Evolutionary conservation across 2,329 filamentous ascomycete genomes (phyloP).

Genomic region (Scedosporium minutisporum): DNA sequence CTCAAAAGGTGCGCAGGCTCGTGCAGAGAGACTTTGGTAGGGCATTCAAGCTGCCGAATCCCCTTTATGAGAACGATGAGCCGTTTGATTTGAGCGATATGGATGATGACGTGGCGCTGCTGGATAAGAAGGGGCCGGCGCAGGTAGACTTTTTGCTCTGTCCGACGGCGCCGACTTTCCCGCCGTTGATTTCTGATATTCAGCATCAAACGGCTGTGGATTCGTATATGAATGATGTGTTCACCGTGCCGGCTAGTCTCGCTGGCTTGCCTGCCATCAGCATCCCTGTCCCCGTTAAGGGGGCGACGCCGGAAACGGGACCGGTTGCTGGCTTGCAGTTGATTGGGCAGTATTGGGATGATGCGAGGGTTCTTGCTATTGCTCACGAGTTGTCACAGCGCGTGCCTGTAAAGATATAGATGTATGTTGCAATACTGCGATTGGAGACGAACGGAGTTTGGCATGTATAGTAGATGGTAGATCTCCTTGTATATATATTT

Average conservation of each 20-base stretch:
- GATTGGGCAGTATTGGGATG: slow-evolving; percentile 74
- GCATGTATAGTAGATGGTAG: neutral
- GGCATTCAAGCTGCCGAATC: slow-evolving; percentile 62
- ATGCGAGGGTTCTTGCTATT: slow-evolving; percentile 50
- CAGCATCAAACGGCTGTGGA: slow-evolving; percentile 50
- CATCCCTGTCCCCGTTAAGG: slow-evolving; percentile 43
- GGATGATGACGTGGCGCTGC: slow-evolving; percentile 38
- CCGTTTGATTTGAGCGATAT: slow-evolving; percentile 53
- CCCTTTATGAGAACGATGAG: slow-evolving; percentile 39
- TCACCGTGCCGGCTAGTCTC: slow-evolving; percentile 89
- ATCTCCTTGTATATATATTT: slow-evolving; percentile 1
- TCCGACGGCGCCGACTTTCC: slow-evolving; percentile 72
- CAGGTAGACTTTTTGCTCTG: slow-evolving; percentile 80
- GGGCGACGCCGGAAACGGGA: slow-evolving; percentile 19
- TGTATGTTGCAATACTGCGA: neutral
- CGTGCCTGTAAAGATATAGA: slow-evolving; percentile 10
- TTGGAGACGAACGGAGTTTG: neutral
- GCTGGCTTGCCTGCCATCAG: slow-evolving; percentile 85
- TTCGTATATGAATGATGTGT: slow-evolving; percentile 85
- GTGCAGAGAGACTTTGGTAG: slow-evolving; percentile 81
- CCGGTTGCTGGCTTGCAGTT: slow-evolving; percentile 55
- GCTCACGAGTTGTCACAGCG: slow-evolving; percentile 36
- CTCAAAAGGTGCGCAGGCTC: slow-evolving; percentile 74
- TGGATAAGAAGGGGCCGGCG: slow-evolving; percentile 46
- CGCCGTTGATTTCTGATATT: slow-evolving; percentile 56